These are phyloP conservation scores for Fusarium sp. DNA, from an alignment of 2,329 filamentous ascomycete genomes.

Conservation along the genomic window DNA sequence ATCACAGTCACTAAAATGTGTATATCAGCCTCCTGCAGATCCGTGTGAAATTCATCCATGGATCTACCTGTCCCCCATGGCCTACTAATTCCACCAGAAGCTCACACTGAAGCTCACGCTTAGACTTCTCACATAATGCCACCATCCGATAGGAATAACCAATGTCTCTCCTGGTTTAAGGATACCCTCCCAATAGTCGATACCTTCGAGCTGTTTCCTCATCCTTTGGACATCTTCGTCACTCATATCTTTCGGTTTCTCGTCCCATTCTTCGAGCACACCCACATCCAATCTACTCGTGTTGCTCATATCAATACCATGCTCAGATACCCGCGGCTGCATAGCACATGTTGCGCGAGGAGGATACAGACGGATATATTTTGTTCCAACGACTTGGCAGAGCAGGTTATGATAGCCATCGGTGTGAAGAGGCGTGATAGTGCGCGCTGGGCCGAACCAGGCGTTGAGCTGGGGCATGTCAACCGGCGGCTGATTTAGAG, in stretches of 20 bases:
- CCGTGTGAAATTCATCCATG: neutral
- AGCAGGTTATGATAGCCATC: slow-evolving; percentile 95
- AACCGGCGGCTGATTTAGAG: slow-evolving; percentile 51
- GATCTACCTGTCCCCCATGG: neutral
- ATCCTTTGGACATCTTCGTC: slow-evolving; percentile 49
- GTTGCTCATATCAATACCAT: slow-evolving; percentile 89
- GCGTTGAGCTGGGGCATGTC: slow-evolving; percentile 79
- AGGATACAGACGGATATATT: slow-evolving; percentile 90
- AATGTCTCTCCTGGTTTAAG: slow-evolving; percentile 83
- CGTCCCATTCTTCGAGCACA: slow-evolving; percentile 69
- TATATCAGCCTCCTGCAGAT: neutral
- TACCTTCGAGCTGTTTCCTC: slow-evolving; percentile 60
- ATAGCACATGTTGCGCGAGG: slow-evolving; percentile 67
- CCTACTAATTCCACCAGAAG: slow-evolving; percentile 84
- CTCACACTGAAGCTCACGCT: slow-evolving; percentile 92
- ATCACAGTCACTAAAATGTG: neutral
- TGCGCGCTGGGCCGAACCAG: slow-evolving; percentile 89
- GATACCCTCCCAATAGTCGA: slow-evolving; percentile 78
- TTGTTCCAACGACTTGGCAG: slow-evolving; percentile 85
- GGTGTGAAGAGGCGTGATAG: slow-evolving; percentile 91
- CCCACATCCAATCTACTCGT: slow-evolving; percentile 84
- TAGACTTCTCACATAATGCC: slow-evolving; percentile 92
- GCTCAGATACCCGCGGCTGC: slow-evolving; percentile 68
- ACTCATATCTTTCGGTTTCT: slow-evolving; percentile 37
- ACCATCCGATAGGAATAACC: slow-evolving; percentile 94